Evolutionary conservation across 1,139 yeast species (phyloP).

Genomic region (Scheffersomyces segobiensis): DNA sequence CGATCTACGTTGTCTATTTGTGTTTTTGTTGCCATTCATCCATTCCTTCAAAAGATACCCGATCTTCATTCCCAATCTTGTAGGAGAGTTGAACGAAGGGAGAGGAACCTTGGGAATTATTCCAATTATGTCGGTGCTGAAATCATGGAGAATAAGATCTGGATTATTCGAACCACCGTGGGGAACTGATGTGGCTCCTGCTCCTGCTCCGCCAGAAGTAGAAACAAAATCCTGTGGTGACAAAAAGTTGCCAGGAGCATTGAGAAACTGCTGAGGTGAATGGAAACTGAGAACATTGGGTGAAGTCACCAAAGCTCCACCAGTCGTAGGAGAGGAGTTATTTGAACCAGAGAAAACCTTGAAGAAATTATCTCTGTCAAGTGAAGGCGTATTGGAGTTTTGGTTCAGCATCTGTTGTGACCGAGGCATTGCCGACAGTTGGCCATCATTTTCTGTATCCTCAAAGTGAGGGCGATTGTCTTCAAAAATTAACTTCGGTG

Average conservation of each 20-base stretch:
- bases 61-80: constrained; percentile 67
- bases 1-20: constrained; percentile 4
- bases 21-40: constrained; percentile 2
- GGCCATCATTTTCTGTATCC: constrained; percentile 1
- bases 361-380: constrained; percentile 11
- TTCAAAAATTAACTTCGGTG: constrained; percentile 56
- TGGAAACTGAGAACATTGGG: constrained; percentile 34
- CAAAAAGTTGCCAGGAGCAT: constrained; percentile 35
- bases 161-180: constrained; percentile 16
- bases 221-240: constrained; percentile 28
- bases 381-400: neutral
- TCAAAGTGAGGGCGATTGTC: constrained; percentile 12
- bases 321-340: constrained; percentile 23
- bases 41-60: constrained; percentile 60
- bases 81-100: constrained; percentile 69
- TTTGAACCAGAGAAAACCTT: constrained; percentile 18
- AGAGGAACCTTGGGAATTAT: constrained; percentile 60
- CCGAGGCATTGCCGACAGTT: neutral
- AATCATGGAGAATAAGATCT: constrained; percentile 47
- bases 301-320: constrained; percentile 34
- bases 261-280: constrained; percentile 42
- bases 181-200: constrained; percentile 3
- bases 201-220: constrained; percentile 14
- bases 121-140: constrained; percentile 62
- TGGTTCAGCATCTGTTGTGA: constrained; percentile 3